phyloP scores from a whole-genome alignment of 805 yeast genomes.

The Sugiyamaella floridensis region DNA sequence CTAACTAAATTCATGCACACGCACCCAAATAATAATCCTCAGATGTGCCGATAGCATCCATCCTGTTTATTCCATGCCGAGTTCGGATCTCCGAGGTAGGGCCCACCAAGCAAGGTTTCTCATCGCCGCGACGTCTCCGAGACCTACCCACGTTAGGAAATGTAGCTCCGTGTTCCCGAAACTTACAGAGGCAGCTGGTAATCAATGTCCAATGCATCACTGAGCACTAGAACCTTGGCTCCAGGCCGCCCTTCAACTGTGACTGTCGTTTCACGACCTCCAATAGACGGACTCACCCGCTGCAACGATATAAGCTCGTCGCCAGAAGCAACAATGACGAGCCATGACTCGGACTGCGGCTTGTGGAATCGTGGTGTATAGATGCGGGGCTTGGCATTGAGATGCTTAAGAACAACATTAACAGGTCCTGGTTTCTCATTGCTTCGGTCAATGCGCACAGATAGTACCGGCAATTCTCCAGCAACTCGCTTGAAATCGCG shows the following conservation, averaged over 20 bases:
- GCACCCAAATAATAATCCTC: neutral
- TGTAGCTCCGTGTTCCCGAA: too few species aligned
- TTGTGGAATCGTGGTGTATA: slow-evolving; percentile 82
- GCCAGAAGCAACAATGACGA: slow-evolving; percentile 47
- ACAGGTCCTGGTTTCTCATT: slow-evolving; percentile 30
- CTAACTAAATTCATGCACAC: neutral
- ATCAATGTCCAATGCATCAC: slow-evolving; percentile 18
- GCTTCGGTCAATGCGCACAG: slow-evolving; percentile 12
- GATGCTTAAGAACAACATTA: slow-evolving; percentile 45
- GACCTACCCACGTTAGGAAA: too few species aligned
- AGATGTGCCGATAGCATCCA: neutral
- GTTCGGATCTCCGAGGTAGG: too few species aligned
- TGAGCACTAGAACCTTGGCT: slow-evolving; percentile 12
- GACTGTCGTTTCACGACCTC: slow-evolving; percentile 3
- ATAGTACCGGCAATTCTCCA: slow-evolving; percentile 57
- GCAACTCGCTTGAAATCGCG: slow-evolving; percentile 49
- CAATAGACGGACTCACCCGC: slow-evolving; percentile 41
- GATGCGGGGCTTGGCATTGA: slow-evolving; percentile 36
- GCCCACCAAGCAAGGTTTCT: neutral
- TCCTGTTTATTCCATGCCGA: neutral
- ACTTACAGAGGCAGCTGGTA: slow-evolving; percentile 8
- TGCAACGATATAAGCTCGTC: slow-evolving; percentile 59
- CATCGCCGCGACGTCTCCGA: too few species aligned
- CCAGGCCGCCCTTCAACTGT: slow-evolving; percentile 2
- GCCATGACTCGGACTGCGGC: slow-evolving; percentile 91